A percentile compares a stretch with the other conserved stretches of the same genome.
phyloP scores from a whole-genome alignment of 169 alveolate species.

The Plasmodium adleri region DNA sequence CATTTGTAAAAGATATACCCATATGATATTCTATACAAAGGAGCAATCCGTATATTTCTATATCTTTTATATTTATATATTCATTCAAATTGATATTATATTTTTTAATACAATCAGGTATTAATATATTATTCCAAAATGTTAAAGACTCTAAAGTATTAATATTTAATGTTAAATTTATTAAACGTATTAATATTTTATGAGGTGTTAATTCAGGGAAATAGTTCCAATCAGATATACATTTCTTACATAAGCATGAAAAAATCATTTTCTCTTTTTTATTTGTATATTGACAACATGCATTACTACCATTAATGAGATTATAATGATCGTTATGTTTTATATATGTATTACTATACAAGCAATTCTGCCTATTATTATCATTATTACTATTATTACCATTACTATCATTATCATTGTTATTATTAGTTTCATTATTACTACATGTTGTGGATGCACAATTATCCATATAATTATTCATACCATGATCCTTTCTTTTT shows the following conservation, averaged over 20 bases:
- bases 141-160: slow-evolving; percentile 15
- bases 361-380: neutral
- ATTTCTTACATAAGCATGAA: slow-evolving; percentile 53
- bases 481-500: neutral
- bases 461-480: neutral
- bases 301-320: neutral
- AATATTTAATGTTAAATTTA: slow-evolving; percentile 69
- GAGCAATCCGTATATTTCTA: slow-evolving; percentile 41
- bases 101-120: slow-evolving; percentile 51
- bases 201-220: slow-evolving; percentile 70
- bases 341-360: neutral
- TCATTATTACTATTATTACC: neutral
- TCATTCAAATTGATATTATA: slow-evolving; percentile 43
- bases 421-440: neutral
- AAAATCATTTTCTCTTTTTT: neutral
- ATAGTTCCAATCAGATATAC: slow-evolving; percentile 38
- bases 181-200: slow-evolving; percentile 43
- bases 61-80: slow-evolving; percentile 46
- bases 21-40: slow-evolving; percentile 56
- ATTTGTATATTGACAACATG: neutral
- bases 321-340: neutral
- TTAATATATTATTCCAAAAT: slow-evolving; percentile 56
- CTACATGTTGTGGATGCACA: neutral
- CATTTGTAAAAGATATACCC: slow-evolving; percentile 62
- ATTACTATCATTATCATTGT: neutral